Evolutionary conservation across 768 basidiomycete species (phyloP).

Genomic region (Arthromyces matolae): DNA sequence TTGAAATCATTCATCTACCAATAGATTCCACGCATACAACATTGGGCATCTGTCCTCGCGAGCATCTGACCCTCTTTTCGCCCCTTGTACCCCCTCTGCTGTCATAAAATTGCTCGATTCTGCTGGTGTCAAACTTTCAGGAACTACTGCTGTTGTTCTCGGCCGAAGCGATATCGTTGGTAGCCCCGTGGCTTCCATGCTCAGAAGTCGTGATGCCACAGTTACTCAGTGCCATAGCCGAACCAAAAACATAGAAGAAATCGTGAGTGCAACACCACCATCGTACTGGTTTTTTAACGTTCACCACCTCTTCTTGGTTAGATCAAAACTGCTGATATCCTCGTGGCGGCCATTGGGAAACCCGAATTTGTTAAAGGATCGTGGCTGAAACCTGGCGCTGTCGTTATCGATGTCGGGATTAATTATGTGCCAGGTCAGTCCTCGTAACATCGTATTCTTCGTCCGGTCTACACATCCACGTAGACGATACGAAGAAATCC

Average conservation of each 20-base stretch:
- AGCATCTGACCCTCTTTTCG: constrained; percentile 83
- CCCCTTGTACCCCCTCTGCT: constrained; percentile 94
- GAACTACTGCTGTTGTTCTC: constrained; percentile 85
- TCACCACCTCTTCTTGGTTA: constrained; percentile 24
- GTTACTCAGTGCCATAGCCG: constrained; percentile 97
- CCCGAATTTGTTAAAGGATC: constrained; percentile 86
- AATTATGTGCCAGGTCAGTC: constrained; percentile 83
- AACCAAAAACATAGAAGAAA: constrained; percentile 74
- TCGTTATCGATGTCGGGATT: constrained; percentile 97
- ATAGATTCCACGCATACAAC: constrained; percentile 96
- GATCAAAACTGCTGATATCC: constrained; percentile 85
- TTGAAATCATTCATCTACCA: constrained; percentile 1
- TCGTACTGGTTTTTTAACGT: not conserved
- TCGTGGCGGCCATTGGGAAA: constrained; percentile 96
- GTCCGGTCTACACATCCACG: not conserved
- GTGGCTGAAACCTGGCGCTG: constrained; percentile 93
- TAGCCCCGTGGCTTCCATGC: constrained; percentile 87
- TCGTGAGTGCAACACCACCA: constrained; percentile 63
- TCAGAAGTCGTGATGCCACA: constrained; percentile 88
- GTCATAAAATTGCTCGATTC: constrained; percentile 88
- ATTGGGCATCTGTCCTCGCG: constrained; percentile 93
- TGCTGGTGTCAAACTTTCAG: constrained; percentile 73
- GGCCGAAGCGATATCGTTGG: constrained; percentile 98
- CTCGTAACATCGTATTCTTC: too few relatives aligned
- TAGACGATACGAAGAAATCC: constrained; percentile 88